These are phyloP conservation scores for Penicillium chermesinum DNA, from an alignment of 495 filamentous ascomycete genomes.

Conservation along the genomic window DNA sequence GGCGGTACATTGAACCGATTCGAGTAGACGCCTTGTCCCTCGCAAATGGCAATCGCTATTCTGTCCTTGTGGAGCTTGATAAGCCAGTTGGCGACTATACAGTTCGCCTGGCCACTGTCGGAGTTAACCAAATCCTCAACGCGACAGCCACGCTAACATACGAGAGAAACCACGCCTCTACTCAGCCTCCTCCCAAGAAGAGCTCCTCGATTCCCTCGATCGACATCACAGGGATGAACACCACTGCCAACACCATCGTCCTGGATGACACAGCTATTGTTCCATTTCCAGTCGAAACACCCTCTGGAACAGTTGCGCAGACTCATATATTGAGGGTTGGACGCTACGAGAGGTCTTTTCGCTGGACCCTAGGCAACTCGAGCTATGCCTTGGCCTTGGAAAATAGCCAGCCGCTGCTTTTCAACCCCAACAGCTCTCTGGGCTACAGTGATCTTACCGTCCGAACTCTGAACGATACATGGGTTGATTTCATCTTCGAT, in stretches of 20 bases:
- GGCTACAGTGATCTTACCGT: conserved; percentile 30
- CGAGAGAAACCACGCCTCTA: conserved; percentile 7
- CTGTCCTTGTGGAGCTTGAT: conserved; percentile 33
- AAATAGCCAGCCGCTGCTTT: neutral
- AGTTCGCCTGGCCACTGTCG: conserved; percentile 25
- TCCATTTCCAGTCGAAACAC: conserved; percentile 27
- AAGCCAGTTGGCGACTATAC: conserved; percentile 27
- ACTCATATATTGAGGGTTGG: conserved; percentile 32
- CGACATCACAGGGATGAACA: conserved; percentile 31
- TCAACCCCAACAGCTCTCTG: neutral
- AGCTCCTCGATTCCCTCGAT: conserved; percentile 27
- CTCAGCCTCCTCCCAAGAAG: neutral
- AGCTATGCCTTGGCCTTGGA: neutral
- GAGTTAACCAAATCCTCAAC: conserved; percentile 27
- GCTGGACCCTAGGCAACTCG: conserved; percentile 28
- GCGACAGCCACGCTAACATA: conserved; percentile 28
- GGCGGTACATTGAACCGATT: conserved; percentile 30
- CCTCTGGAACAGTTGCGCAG: conserved; percentile 26
- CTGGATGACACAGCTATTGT: conserved; percentile 26
- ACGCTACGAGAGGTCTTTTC: conserved; percentile 28
- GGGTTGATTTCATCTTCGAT: conserved; percentile 49
- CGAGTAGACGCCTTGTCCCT: neutral
- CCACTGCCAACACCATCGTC: conserved; percentile 23
- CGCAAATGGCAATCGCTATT: conserved; percentile 19
- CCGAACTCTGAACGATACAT: conserved; percentile 40